phyloP scores from a whole-genome alignment of 192 early-diverging fungal genomes.

The Dispira simplex region DNA sequence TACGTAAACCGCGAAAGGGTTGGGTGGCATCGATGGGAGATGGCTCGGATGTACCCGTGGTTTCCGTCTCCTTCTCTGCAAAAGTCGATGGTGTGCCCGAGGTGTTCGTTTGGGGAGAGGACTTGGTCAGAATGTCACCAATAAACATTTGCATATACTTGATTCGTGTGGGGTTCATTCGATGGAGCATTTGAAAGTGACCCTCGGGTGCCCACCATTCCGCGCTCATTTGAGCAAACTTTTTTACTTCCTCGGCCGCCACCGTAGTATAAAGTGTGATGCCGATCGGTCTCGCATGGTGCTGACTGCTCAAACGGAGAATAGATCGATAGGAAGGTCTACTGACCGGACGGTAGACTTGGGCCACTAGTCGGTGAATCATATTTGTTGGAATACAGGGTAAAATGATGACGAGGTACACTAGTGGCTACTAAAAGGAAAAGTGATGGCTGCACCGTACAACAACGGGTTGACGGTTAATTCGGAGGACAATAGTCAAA shows the following conservation, averaged over 20 bases:
- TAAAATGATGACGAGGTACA: too few relatives aligned
- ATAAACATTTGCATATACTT: slow-evolving; percentile 52
- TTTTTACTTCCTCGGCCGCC: slow-evolving; percentile 42
- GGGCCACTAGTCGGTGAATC: too few relatives aligned
- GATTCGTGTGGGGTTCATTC: slow-evolving; percentile 55
- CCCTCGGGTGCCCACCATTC: slow-evolving; percentile 90
- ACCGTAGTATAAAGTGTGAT: not conserved
- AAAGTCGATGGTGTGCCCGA: slow-evolving; percentile 1
- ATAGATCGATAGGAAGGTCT: too few relatives aligned
- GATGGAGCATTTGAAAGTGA: slow-evolving; percentile 68
- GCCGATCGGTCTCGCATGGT: too few relatives aligned
- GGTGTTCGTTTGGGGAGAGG: slow-evolving; percentile 8
- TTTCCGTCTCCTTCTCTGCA: not conserved
- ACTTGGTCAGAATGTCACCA: not conserved
- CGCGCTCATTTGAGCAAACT: slow-evolving; percentile 50
- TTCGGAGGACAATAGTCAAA: too few relatives aligned
- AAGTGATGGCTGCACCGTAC: too few relatives aligned
- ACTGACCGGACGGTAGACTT: too few relatives aligned
- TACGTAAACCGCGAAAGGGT: slow-evolving; percentile 22
- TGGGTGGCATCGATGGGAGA: too few relatives aligned
- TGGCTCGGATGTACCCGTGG: not conserved
- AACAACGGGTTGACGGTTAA: too few relatives aligned
- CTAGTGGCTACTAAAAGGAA: too few relatives aligned
- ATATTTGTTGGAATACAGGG: too few relatives aligned
- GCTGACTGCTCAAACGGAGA: too few relatives aligned